Evolutionary conservation across 352 stramenopile genomes (phyloP).

Genomic region (Discostella stelligera): DNA sequence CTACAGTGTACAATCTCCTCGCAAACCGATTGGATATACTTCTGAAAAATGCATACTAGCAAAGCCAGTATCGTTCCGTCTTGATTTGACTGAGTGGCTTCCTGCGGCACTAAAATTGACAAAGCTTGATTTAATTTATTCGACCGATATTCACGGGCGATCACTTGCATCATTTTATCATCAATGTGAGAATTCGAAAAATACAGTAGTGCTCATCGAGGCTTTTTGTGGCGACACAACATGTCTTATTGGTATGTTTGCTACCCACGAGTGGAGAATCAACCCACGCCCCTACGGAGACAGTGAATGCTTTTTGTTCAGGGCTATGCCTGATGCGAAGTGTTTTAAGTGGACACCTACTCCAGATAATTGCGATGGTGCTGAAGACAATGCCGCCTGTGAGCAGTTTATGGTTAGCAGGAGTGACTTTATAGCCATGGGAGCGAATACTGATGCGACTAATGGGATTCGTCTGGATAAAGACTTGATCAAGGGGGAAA

Average conservation of each 20-base stretch:
- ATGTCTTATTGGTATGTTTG: conserved; percentile 74
- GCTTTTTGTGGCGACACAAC: conserved; percentile 23
- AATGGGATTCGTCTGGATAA: conserved; percentile 71
- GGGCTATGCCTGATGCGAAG: conserved; percentile 51
- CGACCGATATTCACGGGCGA: conserved; percentile 68
- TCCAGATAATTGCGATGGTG: conserved; percentile 26
- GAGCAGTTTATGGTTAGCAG: conserved; percentile 75
- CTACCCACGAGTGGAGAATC: conserved; percentile 65
- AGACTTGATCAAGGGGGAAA: conserved; percentile 70
- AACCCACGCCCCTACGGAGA: conserved; percentile 61
- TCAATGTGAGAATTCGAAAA: conserved; percentile 48
- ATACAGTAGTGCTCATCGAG: conserved; percentile 72
- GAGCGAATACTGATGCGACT: conserved; percentile 59
- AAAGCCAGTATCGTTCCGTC: conserved; percentile 45
- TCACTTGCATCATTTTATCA: conserved; percentile 71
- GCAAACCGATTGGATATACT: conserved; percentile 43
- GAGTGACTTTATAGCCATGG: conserved; percentile 69
- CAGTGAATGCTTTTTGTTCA: conserved; percentile 76
- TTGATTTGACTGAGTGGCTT: conserved; percentile 66
- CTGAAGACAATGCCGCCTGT: conserved; percentile 33
- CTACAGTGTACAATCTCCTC: conserved; percentile 28
- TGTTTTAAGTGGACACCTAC: conserved; percentile 71
- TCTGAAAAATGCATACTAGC: conserved; percentile 43
- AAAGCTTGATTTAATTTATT: conserved; percentile 78
- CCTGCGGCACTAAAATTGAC: conserved; percentile 62